phyloP scores from a whole-genome alignment of 1,284 basidiomycete genomes.

The Leccinum griseonigrum region DNA sequence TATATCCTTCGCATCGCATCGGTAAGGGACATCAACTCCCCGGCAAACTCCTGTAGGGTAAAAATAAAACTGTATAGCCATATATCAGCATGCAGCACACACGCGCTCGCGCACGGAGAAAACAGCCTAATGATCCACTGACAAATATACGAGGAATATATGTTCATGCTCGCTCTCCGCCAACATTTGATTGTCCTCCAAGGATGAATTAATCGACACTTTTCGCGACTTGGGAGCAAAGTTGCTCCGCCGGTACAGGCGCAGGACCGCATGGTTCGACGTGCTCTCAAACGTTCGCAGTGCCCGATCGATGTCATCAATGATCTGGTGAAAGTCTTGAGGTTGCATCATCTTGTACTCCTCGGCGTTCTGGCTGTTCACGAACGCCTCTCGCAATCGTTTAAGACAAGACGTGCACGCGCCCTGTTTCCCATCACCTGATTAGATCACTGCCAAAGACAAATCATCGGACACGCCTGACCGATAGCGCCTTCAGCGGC shows the following conservation, averaged over 20 bases:
- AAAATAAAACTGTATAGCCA: slow-evolving; percentile 74
- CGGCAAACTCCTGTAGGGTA: slow-evolving; percentile 88
- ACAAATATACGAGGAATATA: slow-evolving; percentile 91
- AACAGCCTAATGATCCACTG: slow-evolving; percentile 32
- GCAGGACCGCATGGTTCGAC: slow-evolving; percentile 77
- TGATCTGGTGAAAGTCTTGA: slow-evolving; percentile 62
- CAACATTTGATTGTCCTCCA: slow-evolving; percentile 39
- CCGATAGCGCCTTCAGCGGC: slow-evolving; percentile 74
- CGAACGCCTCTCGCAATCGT: slow-evolving; percentile 64
- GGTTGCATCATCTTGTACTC: slow-evolving; percentile 38
- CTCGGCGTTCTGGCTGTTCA: slow-evolving; percentile 31
- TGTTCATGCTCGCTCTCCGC: slow-evolving; percentile 55
- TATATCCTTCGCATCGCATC: slow-evolving; percentile 80
- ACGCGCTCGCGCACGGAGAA: neutral
- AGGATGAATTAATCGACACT: slow-evolving; percentile 33
- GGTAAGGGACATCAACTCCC: slow-evolving; percentile 76
- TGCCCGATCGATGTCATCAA: slow-evolving; percentile 65
- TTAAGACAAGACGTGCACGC: slow-evolving; percentile 60
- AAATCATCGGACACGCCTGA: slow-evolving; percentile 37
- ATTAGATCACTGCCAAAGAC: slow-evolving; percentile 5
- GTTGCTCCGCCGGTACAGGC: slow-evolving; percentile 65
- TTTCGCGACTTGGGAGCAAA: slow-evolving; percentile 34
- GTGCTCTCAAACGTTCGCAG: slow-evolving; percentile 77
- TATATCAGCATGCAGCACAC: slow-evolving; percentile 6
- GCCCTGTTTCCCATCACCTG: slow-evolving; percentile 38